Evolutionary conservation across 148 eudicot genomes (phyloP).

Genomic region (Chenopodium album): DNA sequence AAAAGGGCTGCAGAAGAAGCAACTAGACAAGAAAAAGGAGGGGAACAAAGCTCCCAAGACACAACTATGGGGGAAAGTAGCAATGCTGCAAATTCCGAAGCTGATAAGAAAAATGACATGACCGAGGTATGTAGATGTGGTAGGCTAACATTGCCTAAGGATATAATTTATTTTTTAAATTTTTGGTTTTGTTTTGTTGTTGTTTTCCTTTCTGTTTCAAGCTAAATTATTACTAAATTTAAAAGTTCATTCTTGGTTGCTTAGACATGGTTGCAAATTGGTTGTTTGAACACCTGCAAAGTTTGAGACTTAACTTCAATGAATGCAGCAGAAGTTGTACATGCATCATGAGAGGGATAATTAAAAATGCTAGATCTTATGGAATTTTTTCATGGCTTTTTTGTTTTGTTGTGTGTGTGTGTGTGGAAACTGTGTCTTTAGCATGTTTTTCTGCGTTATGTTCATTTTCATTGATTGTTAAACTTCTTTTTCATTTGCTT

Average conservation of each 20-base stretch:
- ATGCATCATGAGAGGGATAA: neutral
- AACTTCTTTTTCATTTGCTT: constrained; percentile 15
- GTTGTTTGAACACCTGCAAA: neutral
- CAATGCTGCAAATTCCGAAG: constrained; percentile 50
- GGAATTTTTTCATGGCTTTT: neutral
- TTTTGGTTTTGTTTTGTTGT: neutral
- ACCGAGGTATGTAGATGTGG: constrained; percentile 32
- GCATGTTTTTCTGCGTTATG: neutral
- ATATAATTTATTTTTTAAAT: neutral
- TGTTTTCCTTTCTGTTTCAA: neutral
- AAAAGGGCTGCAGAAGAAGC: constrained; percentile 94
- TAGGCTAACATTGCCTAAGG: neutral
- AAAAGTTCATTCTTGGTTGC: neutral
- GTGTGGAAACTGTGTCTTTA: neutral
- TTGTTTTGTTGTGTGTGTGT: neutral
- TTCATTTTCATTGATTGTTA: neutral
- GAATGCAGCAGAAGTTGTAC: neutral
- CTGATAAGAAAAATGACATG: constrained; percentile 61
- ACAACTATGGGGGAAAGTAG: constrained; percentile 76
- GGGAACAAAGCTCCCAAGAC: constrained; percentile 68
- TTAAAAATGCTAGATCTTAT: neutral
- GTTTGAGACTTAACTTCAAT: neutral
- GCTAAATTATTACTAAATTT: neutral
- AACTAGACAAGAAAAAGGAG: constrained; percentile 62
- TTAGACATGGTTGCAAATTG: neutral